Percentiles rank a stretch among this genome's conserved stretches.
phyloP scores from a whole-genome alignment of 208 protist species.

The Blastocrithidia nonstop region DNA sequence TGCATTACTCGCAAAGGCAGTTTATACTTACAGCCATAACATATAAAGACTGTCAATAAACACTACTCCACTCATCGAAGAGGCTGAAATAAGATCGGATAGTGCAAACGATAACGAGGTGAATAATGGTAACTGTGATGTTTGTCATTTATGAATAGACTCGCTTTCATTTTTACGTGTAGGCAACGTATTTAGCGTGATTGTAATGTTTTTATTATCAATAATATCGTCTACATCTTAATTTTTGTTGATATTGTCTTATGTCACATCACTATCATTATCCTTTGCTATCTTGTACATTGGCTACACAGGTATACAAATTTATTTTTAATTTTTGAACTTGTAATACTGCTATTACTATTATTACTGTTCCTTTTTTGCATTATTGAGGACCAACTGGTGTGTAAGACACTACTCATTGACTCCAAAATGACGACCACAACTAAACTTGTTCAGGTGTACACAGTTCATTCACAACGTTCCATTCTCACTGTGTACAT shows the following conservation, averaged over 20 bases:
- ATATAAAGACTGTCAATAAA: conserved; percentile 53
- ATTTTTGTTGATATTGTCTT: background rate
- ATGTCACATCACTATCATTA: no score
- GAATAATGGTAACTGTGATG: conserved; percentile 35
- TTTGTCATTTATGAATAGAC: no score
- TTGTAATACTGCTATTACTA: background rate
- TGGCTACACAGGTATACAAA: no score
- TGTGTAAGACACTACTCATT: background rate
- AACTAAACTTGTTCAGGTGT: conserved; percentile 11
- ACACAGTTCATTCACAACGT: conserved; percentile 67
- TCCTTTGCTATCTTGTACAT: no score
- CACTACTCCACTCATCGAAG: conserved; percentile 19
- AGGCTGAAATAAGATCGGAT: conserved; percentile 35
- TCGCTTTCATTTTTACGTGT: no score
- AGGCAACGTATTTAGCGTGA: background rate
- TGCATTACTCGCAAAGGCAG: conserved; percentile 21
- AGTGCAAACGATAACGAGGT: conserved; percentile 39
- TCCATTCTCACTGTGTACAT: conserved; percentile 36
- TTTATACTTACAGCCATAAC: conserved; percentile 51
- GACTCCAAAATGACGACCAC: background rate
- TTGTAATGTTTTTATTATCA: background rate
- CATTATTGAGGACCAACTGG: background rate
- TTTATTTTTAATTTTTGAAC: background rate
- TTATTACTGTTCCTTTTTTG: background rate
- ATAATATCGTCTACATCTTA: background rate